These are phyloP conservation scores for Myriangium duriaei DNA, from an alignment of 2,329 filamentous ascomycete species.

Conservation along the genomic window DNA sequence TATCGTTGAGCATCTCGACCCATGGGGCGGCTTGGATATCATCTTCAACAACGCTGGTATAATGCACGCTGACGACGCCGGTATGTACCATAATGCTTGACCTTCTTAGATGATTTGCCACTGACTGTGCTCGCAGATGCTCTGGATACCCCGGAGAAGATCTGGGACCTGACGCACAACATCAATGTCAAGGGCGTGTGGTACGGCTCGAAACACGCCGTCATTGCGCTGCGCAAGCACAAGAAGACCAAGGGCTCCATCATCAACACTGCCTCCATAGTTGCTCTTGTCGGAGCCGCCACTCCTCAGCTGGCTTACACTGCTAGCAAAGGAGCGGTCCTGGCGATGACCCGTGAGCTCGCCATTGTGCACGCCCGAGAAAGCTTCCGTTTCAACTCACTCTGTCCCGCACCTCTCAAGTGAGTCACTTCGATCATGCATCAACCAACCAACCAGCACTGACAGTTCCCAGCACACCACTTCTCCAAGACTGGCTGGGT, in stretches of 20 bases:
- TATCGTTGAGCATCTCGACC: slow-evolving; percentile 61
- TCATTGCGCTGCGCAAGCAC: slow-evolving; percentile 67
- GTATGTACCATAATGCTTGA: slow-evolving; percentile 18
- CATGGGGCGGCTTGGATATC: slow-evolving; percentile 78
- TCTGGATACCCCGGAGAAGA: slow-evolving; percentile 70
- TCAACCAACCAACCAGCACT: not conserved
- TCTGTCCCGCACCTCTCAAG: slow-evolving; percentile 86
- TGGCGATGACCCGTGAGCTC: slow-evolving; percentile 79
- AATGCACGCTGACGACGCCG: slow-evolving; percentile 63
- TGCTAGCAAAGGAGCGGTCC: slow-evolving; percentile 81
- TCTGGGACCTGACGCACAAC: slow-evolving; percentile 87
- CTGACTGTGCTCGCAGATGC: slow-evolving; percentile 36
- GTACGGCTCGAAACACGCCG: slow-evolving; percentile 87
- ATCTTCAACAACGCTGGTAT: slow-evolving; percentile 98
- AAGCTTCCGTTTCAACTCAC: slow-evolving; percentile 76
- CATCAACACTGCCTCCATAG: slow-evolving; percentile 86
- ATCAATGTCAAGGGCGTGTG: slow-evolving; percentile 99
- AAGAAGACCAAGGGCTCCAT: slow-evolving; percentile 68
- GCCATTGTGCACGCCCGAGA: slow-evolving; percentile 87
- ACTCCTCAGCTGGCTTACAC: slow-evolving; percentile 89
- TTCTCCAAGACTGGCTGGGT: slow-evolving; percentile 87
- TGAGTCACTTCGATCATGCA: slow-evolving; percentile 22
- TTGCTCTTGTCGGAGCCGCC: slow-evolving; percentile 74
- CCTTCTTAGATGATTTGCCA: not conserved
- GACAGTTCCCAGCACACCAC: slow-evolving; percentile 48